Percentiles rank a stretch among this genome's conserved stretches.
phyloP scores from a whole-genome alignment of 805 yeast genomes.

The Tanozyma kutaoensis region DNA sequence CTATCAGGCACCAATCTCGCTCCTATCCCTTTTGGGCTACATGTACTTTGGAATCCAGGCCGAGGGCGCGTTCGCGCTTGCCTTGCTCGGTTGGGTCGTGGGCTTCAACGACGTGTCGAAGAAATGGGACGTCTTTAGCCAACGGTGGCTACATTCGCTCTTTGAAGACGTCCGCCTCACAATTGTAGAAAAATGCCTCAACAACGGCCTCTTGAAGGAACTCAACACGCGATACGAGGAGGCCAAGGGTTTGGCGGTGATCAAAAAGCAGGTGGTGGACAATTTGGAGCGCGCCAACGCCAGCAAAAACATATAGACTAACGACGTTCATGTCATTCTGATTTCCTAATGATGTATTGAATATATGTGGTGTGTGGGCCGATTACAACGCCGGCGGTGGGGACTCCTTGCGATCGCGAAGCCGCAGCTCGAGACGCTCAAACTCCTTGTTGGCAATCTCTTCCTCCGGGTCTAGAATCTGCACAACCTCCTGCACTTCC shows the following conservation, averaged over 20 bases:
- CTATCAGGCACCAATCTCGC: constrained; percentile 25
- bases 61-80: constrained; percentile 20
- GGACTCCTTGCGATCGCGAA: too few relatives aligned
- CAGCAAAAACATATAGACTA: too few relatives aligned
- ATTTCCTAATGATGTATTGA: too few relatives aligned
- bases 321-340: too few relatives aligned
- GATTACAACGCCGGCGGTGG: too few relatives aligned
- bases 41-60: constrained; percentile 18
- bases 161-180: constrained; percentile 23
- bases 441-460: constrained; percentile 75
- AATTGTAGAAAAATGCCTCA: constrained; percentile 16
- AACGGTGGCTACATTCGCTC: constrained; percentile 14
- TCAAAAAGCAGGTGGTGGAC: constrained; percentile 6
- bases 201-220: constrained; percentile 22
- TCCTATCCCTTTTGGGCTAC: constrained; percentile 16
- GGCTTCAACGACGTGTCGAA: constrained; percentile 29
- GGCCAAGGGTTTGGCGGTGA: constrained; percentile 6
- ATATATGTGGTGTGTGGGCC: too few relatives aligned
- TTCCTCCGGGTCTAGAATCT: constrained; percentile 63
- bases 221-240: constrained; percentile 12
- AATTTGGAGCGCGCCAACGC: too few relatives aligned
- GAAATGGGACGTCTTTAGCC: constrained; percentile 17
- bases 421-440: constrained; percentile 59
- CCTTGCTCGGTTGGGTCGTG: constrained; percentile 22
- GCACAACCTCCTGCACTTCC: constrained; percentile 82